A percentile compares a stretch with the other conserved stretches of the same genome.
phyloP scores from a whole-genome alignment of 306 rosid species.

The Trifolium subterraneum region DNA sequence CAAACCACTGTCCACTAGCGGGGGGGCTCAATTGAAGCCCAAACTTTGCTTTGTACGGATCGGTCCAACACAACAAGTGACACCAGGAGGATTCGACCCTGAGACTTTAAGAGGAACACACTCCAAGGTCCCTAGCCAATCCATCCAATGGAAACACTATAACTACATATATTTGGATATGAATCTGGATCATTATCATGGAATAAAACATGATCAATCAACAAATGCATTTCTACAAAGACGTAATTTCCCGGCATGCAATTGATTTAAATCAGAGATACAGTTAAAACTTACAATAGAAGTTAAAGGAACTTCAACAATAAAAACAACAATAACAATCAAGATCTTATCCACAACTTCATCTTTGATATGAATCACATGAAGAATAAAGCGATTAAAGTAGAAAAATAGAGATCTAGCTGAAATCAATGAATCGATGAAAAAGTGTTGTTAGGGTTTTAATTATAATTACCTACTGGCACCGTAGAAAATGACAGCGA shows the following conservation, averaged over 20 bases:
- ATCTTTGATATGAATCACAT: constrained; percentile 2
- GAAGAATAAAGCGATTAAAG: neutral
- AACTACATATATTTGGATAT: constrained; percentile 13
- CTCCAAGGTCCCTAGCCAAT: too few species aligned
- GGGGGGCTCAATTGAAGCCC: too few species aligned
- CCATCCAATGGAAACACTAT: neutral
- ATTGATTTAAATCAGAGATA: constrained; percentile 30
- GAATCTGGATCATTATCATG: constrained; percentile 20
- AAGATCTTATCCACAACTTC: constrained; percentile 4
- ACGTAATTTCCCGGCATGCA: neutral
- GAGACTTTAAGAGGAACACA: too few species aligned
- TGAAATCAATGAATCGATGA: constrained; percentile 44
- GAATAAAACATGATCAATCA: neutral
- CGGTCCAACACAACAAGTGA: too few species aligned
- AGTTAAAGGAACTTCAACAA: neutral
- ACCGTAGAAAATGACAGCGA: constrained; percentile 68
- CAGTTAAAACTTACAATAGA: constrained; percentile 19
- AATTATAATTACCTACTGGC: constrained; percentile 71
- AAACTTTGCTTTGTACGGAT: too few species aligned
- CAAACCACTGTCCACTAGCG: too few species aligned
- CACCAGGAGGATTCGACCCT: too few species aligned
- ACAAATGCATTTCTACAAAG: neutral
- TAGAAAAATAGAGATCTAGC: constrained; percentile 62
- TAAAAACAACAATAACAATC: constrained; percentile 11
- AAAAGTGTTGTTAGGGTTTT: constrained; percentile 40